Base-by-base conservation (phyloP, 2,329 filamentous ascomycete genomes). In the Fusarium nodosum region DNA sequence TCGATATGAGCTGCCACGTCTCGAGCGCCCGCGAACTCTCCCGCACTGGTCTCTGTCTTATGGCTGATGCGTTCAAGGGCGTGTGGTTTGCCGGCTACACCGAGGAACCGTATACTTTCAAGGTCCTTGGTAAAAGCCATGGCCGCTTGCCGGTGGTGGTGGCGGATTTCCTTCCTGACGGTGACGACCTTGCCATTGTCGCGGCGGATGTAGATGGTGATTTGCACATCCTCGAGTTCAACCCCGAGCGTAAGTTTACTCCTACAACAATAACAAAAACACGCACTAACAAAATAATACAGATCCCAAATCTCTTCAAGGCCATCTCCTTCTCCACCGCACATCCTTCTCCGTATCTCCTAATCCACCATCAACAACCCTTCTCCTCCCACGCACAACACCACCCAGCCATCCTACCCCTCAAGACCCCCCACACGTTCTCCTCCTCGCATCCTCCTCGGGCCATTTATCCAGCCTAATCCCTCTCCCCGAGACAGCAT, bases 81-180 rank as follows among this genome's bases (percentile, higher is more conserved):
- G 85, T 98, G 4, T 98, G 96, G 94, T 97, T 99, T 72, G 92
- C 93, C 0, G 96, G 96, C 1, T 99, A 97, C 77, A 96, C 93
- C 11, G 95, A 99, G 81, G 96, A 98, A 76, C 96, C 96, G 1
- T 99, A 98, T 78, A 94, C 92, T 72, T 94, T 99, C 89, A 91
- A 94, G 66, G 86, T 97, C 5, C 94, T 98, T 71, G 94, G 94
- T 42, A 97, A 97, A 80, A 93, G 91, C 73, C 87, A 90, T 39
- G 91, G 92, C 22, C 88, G 88, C 44, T 84, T 97, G 73, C 92
- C 96, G 74, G 88, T 97, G 22, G 80, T 97, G 34, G 87, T 91
- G 8, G 93, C 93, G 3, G 95, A 98, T 62, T 95, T 99, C 75
- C 82, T 99, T 10, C 96, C 96, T 0, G 91, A 95, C 73, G 93